These are phyloP conservation scores for Escovopsis sp. DNA, from an alignment of 2,329 filamentous ascomycete species.

Conservation along the genomic window DNA sequence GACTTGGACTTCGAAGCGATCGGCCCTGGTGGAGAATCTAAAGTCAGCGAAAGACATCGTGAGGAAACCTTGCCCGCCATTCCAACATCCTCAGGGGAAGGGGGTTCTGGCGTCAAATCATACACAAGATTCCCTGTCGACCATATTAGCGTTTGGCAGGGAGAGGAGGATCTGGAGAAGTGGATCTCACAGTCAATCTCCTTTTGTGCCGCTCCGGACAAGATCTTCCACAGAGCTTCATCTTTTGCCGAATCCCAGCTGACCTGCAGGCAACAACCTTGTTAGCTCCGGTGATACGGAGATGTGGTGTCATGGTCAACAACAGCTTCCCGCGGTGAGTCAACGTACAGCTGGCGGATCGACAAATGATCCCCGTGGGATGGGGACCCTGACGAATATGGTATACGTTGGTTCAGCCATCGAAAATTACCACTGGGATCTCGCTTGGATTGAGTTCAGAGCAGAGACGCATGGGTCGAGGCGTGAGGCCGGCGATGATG, in stretches of 20 bases:
- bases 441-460: neutral
- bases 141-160: conserved; percentile 1
- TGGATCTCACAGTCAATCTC: conserved; percentile 66
- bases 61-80: neutral
- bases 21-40: conserved; percentile 36
- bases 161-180: neutral
- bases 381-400: conserved; percentile 80
- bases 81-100: neutral
- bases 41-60: conserved; percentile 10
- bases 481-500: neutral
- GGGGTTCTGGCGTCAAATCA: conserved; percentile 13
- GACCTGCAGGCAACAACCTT: conserved; percentile 37
- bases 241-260: conserved; percentile 84
- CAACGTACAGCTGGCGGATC: conserved; percentile 67
- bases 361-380: conserved; percentile 71
- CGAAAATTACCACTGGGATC: neutral
- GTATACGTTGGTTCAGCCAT: conserved; percentile 48
- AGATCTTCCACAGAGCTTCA: conserved; percentile 74
- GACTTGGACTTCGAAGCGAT: conserved; percentile 68
- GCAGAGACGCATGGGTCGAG: neutral
- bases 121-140: conserved; percentile 61
- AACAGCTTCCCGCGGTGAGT: neutral
- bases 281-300: neutral
- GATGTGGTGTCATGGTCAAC: neutral
- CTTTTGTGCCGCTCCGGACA: conserved; percentile 67